Base-by-base conservation (phyloP, 2,329 filamentous ascomycete genomes). In the Apiospora rasikravindrae region DNA sequence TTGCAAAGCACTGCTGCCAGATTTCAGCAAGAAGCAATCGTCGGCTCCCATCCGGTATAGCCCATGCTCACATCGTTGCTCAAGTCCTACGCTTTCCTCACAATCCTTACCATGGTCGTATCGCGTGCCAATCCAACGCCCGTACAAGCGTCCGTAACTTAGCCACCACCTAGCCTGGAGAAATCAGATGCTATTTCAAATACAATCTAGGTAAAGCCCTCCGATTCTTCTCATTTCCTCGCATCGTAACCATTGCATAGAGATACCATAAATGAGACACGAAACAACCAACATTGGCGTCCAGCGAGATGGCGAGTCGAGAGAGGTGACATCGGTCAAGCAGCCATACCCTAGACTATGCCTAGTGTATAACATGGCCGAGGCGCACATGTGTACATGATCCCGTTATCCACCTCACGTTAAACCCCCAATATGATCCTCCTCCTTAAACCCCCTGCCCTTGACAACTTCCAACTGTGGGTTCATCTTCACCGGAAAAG, bases 181-280 rank as follows among this genome's bases (percentile, higher is more conserved):
- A 80, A 82, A 79, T 81, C 78, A 81, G 77, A 81, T 85, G 80
- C 83, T 82, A 84, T 83, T 84, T 77, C 80, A 80, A 75, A 76
- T 81, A 81, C 83, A 83, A 80, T 84, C 81, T 84, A 84, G 78
- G 47, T 78, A 78, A 73, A 77, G 76, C 79, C 79, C 74, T 79
- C 79, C 77, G 74, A 79, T 77, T 77, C 75, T 76, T 77, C 77
- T 75, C 77, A 79, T 78, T 74, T 72, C 45, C 73, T 71, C 70
- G 57, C 57, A 64, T 64, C 57, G 57, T n/a, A 33, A 64, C 29
- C 57, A 14, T 33, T 22, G 57, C 22, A 40, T 40, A 64, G 29
- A 64, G 57, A 64, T 40, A 64, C 8, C 57, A 64, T 64, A 64
- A 40, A 13, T 14, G 57, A 40, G 33, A 64, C 7, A 19, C 40